Conservation (phyloP, 495 filamentous ascomycete species). For the Astrothelium macrocarpum region DNA sequence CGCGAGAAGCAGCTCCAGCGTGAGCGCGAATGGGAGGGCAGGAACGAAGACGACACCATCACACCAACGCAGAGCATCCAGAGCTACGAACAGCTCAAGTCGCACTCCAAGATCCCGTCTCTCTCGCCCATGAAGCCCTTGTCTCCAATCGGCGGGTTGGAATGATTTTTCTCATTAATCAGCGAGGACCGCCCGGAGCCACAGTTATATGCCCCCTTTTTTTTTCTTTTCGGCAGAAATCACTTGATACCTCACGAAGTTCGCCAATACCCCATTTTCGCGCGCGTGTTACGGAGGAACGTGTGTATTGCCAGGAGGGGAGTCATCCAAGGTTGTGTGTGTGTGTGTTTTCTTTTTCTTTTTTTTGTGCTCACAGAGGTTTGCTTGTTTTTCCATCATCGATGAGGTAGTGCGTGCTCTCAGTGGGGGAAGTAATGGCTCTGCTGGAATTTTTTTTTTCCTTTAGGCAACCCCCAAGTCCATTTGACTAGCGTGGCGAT, state of each 20-base stretch:
- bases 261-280: not conserved
- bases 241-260: not conserved
- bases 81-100: constrained; percentile 3
- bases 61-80: constrained; percentile 20
- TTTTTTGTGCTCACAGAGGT: too few relatives aligned
- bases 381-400: not conserved
- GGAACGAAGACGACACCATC: constrained; percentile 22
- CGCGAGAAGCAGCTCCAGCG: not conserved
- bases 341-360: not conserved
- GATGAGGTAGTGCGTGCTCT: not conserved
- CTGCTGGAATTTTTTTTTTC: constrained; percentile 3
- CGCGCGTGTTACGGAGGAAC: not conserved
- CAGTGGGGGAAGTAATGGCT: constrained; percentile 13
- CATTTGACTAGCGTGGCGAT: constrained; percentile 8
- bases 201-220: not conserved
- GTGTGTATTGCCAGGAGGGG: not conserved
- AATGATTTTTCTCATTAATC: constrained; percentile 6
- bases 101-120: constrained; percentile 16
- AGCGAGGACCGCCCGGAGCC: not conserved
- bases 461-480: too few relatives aligned
- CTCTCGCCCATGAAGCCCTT: constrained; percentile 65
- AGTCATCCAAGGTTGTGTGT: not conserved
- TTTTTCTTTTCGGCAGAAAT: not conserved
- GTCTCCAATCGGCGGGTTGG: constrained; percentile 45
- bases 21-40: not conserved